Evolutionary conservation across 768 basidiomycete genomes (phyloP), one percentile per base, ranked within the genome.

Genomic region (Hirschioporus abietinus): DNA sequence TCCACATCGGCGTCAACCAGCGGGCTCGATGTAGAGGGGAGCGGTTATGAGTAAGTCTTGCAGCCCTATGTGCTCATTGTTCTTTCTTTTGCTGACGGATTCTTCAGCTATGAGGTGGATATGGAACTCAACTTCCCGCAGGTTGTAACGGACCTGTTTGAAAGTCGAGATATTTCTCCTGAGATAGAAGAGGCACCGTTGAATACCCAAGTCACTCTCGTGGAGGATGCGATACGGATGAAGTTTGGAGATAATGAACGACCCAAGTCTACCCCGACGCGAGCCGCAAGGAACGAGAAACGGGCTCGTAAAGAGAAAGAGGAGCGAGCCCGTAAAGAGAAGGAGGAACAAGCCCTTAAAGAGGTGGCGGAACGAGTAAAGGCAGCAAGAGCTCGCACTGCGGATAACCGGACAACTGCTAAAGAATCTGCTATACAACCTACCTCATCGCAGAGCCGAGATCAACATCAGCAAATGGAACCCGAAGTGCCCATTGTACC

Each of bases 151-250:
- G 20, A 20, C 42, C 42, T 52, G 12, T 5, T 52, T 15, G 6
- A 52, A 52, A 52, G 42, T 52, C 12, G 20, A 52, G 42, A 52
- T 52, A 52, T 52, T 15, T 52, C 42, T 52, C 42, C 42, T 52
- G 42, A 12, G 12, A 34, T 61, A 15, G 60, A 25, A 61, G 60
- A 61, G 9, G 60, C 60, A 8, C 60, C 60, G 18, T 17, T 61
- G 9, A 59, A 59, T 59, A 61, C 60, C 9, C 60, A 61, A 34
- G 60, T 23, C 12, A 61, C 60, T 61, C 60, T 61, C 23, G 60
- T 61, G 12, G 60, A 23, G 20, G 42, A 52, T 52, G 42, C 42
- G 42, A 52, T 52, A 15, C 4, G 20, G 42, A 52, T 52, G 42
- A 52, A 52, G 12, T 15, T 20, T 12, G 20, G 42, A 52, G 20